Base-by-base conservation (phyloP, 2,329 filamentous ascomycete genomes). In the Stagonosporopsis chrysanthemi region DNA sequence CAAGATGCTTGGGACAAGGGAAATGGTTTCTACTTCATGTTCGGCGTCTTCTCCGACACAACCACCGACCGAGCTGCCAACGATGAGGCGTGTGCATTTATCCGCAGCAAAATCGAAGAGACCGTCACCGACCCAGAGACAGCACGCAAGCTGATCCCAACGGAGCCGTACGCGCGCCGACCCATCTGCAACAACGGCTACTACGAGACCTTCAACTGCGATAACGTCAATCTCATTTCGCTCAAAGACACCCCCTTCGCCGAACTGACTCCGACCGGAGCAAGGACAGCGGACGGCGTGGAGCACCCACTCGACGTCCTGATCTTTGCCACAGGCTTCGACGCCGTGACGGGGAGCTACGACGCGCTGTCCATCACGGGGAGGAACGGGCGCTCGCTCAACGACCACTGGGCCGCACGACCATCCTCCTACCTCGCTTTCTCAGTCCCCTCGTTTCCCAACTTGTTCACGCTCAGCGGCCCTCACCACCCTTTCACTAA, bases 181-280 rank as follows among this genome's bases (percentile, higher is more conserved):
- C 36, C 24, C 1, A 40, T 39, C n/a, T 39, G 36, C 17, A 28
- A 49, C 6, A 33, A 39, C 5, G 36, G 36, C 12, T 49, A 49
- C 26, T 49, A 40, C 19, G 46, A 49, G 17, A 33, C 36, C 11
- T 49, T 49, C 46, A 49, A 49, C 6, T 26, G 28, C n/a, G 26
- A 40, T 6, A 49, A 49, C 26, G 46, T 49, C 17, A 49, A 19
- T 15, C 46, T 49, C 6, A 36, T 49, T 1, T 39, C 36, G 9
- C 26, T 23, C 6, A 49, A 28, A 19, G 26, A 40, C 3, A 49
- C 46, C 5, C 46, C 46, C 2, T 40, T 49, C 19, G 7, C 17
- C 5, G 23, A 22, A 6, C 17, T 49, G 6, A 49, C 46, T 2
- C 35, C 46, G 3, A 14, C n/a, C 11, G 46, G 36, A 22, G 24